Evolutionary conservation across 129 eudicot species (phyloP).

Genomic region (Saposhnikovia divaricata): DNA sequence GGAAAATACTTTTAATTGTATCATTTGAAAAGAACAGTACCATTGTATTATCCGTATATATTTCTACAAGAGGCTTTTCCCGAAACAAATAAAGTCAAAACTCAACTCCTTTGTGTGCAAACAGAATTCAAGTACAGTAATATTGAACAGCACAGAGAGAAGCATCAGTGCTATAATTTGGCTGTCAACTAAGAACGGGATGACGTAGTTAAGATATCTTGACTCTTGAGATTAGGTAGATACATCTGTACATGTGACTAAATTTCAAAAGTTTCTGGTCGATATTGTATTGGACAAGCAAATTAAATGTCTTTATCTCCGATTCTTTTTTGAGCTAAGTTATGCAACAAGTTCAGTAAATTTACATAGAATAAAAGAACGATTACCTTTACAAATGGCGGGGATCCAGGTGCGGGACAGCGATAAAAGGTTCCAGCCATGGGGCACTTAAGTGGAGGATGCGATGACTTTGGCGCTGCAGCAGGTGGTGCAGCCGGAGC

Average conservation of each 20-base stretch:
- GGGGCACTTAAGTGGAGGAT: slow-evolving; percentile 75
- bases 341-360: neutral
- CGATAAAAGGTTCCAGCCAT: slow-evolving; percentile 95
- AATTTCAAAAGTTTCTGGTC: neutral
- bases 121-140: neutral
- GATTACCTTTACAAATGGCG: slow-evolving; percentile 70
- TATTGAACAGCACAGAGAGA: neutral
- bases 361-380: slow-evolving; percentile 1
- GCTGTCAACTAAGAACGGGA: neutral
- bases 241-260: neutral
- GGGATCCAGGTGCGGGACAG: slow-evolving; percentile 74
- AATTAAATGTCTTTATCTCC: neutral
- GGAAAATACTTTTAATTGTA: neutral
- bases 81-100: neutral
- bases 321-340: neutral
- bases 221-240: neutral
- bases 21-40: neutral
- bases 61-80: neutral
- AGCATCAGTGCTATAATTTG: neutral
- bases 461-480: slow-evolving; percentile 61
- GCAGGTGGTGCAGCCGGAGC: slow-evolving; percentile 39
- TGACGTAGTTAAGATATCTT: neutral
- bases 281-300: neutral
- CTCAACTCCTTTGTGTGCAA: neutral
- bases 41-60: neutral